Base-by-base conservation (phyloP, 2,329 filamentous ascomycete species). In the Cyphellophora attinorum region DNA sequence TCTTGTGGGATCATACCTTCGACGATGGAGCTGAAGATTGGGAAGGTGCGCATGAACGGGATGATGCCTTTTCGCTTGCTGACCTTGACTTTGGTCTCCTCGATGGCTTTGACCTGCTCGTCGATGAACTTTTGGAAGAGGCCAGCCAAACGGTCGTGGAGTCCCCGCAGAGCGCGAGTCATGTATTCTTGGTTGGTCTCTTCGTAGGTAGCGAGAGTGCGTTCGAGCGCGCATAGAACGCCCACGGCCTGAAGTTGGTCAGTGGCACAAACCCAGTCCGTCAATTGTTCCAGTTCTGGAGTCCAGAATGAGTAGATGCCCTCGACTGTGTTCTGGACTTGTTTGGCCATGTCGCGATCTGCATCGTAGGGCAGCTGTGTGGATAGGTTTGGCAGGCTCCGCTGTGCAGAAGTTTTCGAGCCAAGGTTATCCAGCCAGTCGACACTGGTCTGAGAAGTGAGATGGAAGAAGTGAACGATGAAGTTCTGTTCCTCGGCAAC, bases 41-140 rank as follows among this genome's bases (percentile, higher is more conserved):
- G 91, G 66, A 96, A 96, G 27, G 89, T 81, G 45, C 85, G 83
- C 66, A 96, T 89, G 58, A 96, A 96, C 11, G 80, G 79, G 50
- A 96, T 95, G 37, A 98, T 85, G 8, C 91, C 89, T 63, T 93
- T 95, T 47, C 91, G 81, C 68, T 96, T 96, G 68, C 94, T 95
- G 61, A 95, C 86, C 67, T 95, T 95, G 57, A 98, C 89, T 61
- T 96, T 96, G 25, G 88, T 96, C 42, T 96, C 91, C 60, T 96
- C 91, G 44, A 96, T 94, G 4, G 86, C 88, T 16, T 85, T 83
- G 39, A 96, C 82, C 56, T 98, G 91, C 45, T 94, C 85, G 47
- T 96, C 89, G 6, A 96, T 77, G 50, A 96, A 95, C 43, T 84
- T 85, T 41, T 72, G 78, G 63, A 94, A 95, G 3, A 84, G 74